phyloP scores from a whole-genome alignment of 2,329 filamentous ascomycete species.

The Capronia epimyces region DNA sequence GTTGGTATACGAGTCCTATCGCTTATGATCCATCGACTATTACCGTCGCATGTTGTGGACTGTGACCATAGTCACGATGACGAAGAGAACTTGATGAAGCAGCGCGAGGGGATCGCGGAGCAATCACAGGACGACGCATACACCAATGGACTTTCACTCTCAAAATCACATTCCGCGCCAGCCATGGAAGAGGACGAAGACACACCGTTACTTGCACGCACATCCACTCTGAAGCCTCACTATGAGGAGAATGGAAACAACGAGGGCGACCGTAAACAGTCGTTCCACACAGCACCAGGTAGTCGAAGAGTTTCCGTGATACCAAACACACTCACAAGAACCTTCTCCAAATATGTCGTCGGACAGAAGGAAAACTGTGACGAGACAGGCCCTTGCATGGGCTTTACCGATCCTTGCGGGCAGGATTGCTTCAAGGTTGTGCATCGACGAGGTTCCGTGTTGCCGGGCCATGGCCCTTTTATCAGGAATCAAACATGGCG shows the following conservation, averaged over 20 bases:
- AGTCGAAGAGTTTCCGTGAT: slow-evolving; percentile 34
- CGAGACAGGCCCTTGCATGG: slow-evolving; percentile 55
- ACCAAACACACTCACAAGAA: slow-evolving; percentile 34
- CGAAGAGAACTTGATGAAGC: slow-evolving; percentile 34
- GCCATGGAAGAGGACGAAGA: slow-evolving; percentile 18
- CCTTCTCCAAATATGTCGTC: slow-evolving; percentile 47
- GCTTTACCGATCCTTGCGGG: slow-evolving; percentile 57
- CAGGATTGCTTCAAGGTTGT: slow-evolving; percentile 53
- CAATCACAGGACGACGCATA: slow-evolving; percentile 29
- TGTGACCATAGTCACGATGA: slow-evolving; percentile 44
- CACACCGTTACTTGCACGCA: slow-evolving; percentile 29
- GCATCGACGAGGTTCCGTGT: slow-evolving; percentile 24
- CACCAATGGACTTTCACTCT: slow-evolving; percentile 19
- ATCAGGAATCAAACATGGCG: slow-evolving; percentile 17
- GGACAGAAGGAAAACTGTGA: slow-evolving; percentile 50
- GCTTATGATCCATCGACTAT: slow-evolving; percentile 42
- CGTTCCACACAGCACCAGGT: slow-evolving; percentile 20
- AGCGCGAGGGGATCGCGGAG: slow-evolving; percentile 24
- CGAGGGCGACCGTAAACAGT: slow-evolving; percentile 4
- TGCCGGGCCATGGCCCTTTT: slow-evolving; percentile 19
- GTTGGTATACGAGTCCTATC: slow-evolving; percentile 45
- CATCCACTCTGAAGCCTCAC: slow-evolving; percentile 12
- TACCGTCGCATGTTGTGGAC: slow-evolving; percentile 45
- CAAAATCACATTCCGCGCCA: slow-evolving; percentile 4
- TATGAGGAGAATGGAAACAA: slow-evolving; percentile 5